Base-by-base conservation (phyloP, 192 early-diverging fungal genomes). In the Chytriomyces hyalinus region DNA sequence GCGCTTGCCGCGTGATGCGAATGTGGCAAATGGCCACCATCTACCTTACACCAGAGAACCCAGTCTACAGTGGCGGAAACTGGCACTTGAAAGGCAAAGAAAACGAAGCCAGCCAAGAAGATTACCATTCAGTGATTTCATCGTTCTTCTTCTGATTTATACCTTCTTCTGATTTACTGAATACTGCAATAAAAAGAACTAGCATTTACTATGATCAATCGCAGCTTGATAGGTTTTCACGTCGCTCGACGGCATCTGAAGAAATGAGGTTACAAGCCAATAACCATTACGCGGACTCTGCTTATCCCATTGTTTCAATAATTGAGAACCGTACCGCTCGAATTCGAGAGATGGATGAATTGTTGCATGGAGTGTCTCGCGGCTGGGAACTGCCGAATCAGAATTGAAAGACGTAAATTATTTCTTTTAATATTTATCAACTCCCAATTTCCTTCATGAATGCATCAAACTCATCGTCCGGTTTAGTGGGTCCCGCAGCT, bases 381-480 rank as follows among this genome's bases (percentile, higher is more conserved):
- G 0, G 80, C 72, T 17, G 87, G 87, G 72, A 96, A 96, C 70
- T 90, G 79, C 6, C 91, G 91, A 68, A 97, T 97, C 20, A 96
- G 84, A 81, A 36, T 36, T 26, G 0, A 26, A 26, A 26, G 24
- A 26, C 24, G 24, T 26, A 2, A 36, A 36, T 36, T 2, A 36
- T 2, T 36, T 36, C 36, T 36, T 36, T 36, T 36, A 36, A 36
- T 36, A 26, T 26, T 36, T 36, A 1, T 57, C 20, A 57, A 57
- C 53, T 57, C 73, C 72, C 83, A 73, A 91, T 90, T 43, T 86
- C 80, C 5, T 86, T 82, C 84, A 90, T 87, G 80, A 91, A 92
- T 62, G 81, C 86, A 49, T 88, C 84, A 77, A 89, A 91, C 76
- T 92, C 36, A 36, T 36, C 88, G 13, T 92, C 87, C 51, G 83